Evolutionary conservation across 2,329 filamentous ascomycete genomes (phyloP), one percentile per base, ranked within the genome.

Genomic region (Hypoxylon sp.): DNA sequence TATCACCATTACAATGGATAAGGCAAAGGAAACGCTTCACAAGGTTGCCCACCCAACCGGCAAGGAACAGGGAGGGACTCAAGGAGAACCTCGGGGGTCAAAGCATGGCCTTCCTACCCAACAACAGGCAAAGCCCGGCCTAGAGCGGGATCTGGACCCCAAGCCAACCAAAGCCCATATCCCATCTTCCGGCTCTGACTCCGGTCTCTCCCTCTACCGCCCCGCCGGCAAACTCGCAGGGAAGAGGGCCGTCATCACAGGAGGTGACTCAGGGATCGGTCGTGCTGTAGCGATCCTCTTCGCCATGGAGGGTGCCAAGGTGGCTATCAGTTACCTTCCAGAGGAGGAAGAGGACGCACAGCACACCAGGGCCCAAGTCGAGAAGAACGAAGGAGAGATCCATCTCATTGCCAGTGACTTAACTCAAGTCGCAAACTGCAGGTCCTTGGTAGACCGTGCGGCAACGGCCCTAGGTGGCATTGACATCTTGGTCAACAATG

Each of bases 201-300:
- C 53, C 13, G 58, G 52, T 6, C 5, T 58, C 1, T 29, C 56
- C 1, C 33, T 56, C 5, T 51, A 52, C 54, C 56, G 39, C 26
- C 44, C 50, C 5, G 29, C 56, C n/a, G 26, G 50, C 6, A 95
- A 94, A 80, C 86, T 95, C 9, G 80, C 87, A 72, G 91, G 88
- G 68, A 92, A 90, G 78, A 91, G 88, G 63, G 91, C 92, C 4
- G 80, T 95, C 68, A 94, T 94, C 74, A 94, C 92, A 0, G 92
- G 92, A 17, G 92, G 92, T 4, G 92, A 94, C 78, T 90, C 87
- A 3, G 92, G 92, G 1, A 94, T 94, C 71, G 92, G 92, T 3
- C 87, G 91, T 42, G 89, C 92, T 0, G 87, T 90, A 1, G 91
- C 92, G 1, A 85, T 94, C 10, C 84, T 94, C 0, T 95, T 90